These are phyloP conservation scores for Gossypium schwendimanii DNA, from an alignment of 441 rosid species.

Conservation along the genomic window DNA sequence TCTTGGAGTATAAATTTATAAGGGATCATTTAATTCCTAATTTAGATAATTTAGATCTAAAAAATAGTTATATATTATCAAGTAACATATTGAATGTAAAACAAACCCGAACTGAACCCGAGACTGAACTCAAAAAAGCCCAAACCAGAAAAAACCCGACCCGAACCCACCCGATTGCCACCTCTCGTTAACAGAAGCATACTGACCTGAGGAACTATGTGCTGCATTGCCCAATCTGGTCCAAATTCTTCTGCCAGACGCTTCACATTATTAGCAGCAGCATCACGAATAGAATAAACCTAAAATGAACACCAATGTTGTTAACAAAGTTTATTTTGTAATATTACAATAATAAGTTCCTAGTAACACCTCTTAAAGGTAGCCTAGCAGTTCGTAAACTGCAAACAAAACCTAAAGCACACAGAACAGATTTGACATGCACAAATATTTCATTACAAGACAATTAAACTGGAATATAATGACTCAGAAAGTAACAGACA, in stretches of 20 bases:
- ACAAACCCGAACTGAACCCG: too few relatives aligned
- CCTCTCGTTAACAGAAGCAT: background rate
- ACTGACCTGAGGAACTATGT: slow-evolving; percentile 77
- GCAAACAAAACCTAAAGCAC: slow-evolving; percentile 1
- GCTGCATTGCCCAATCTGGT: slow-evolving; percentile 99
- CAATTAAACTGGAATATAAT: background rate
- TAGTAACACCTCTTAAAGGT: background rate
- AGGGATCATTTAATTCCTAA: too few relatives aligned
- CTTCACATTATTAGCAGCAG: slow-evolving; percentile 92
- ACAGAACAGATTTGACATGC: background rate
- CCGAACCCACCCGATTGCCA: too few relatives aligned
- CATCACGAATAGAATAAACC: slow-evolving; percentile 97
- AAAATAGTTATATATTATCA: too few relatives aligned
- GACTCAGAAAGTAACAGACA: background rate
- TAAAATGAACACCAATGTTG: slow-evolving; percentile 19
- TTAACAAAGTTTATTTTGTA: background rate
- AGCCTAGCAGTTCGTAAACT: background rate
- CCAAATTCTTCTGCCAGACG: slow-evolving; percentile 98
- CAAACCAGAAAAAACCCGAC: too few relatives aligned
- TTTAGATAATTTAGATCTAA: too few relatives aligned
- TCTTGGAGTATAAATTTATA: too few relatives aligned
- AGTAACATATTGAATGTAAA: too few relatives aligned
- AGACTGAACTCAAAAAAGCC: too few relatives aligned
- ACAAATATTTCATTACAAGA: background rate
- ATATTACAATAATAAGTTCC: background rate